A percentile compares a stretch with the other conserved stretches of the same genome.
Evolutionary conservation across 768 basidiomycete species (phyloP).

Genomic region (Suillus decipiens): DNA sequence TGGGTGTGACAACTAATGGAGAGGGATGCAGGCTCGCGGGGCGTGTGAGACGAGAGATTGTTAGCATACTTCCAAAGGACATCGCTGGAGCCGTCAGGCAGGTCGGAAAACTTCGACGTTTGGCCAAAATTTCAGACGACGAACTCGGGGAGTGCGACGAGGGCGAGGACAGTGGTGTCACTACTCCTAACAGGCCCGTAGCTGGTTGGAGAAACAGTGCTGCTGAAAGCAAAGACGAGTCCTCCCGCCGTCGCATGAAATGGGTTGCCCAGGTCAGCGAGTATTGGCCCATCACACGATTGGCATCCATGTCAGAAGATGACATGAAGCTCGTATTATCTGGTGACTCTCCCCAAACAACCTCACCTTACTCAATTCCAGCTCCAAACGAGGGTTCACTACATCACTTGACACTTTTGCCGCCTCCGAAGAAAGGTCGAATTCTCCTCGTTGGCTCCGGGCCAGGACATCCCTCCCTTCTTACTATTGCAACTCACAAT

Average conservation of each 20-base stretch:
- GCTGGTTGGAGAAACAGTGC: conserved; percentile 41
- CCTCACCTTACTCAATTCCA: conserved; percentile 19
- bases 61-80: conserved; percentile 68
- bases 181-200: conserved; percentile 73
- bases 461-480: conserved; percentile 90
- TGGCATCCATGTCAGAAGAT: conserved; percentile 65
- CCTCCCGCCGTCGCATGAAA: conserved; percentile 69
- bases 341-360: background rate
- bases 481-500: conserved; percentile 84
- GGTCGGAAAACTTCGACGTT: conserved; percentile 65
- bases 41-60: conserved; percentile 80
- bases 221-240: conserved; percentile 45
- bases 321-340: conserved; percentile 69
- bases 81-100: conserved; percentile 75
- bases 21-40: conserved; percentile 85
- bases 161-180: conserved; percentile 52
- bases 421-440: conserved; percentile 47
- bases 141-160: conserved; percentile 40
- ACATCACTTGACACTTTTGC: conserved; percentile 23
- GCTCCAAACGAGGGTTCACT: conserved; percentile 35
- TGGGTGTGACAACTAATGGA: conserved; percentile 90
- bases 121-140: conserved; percentile 41
- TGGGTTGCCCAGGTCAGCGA: conserved; percentile 97
- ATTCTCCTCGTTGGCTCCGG: conserved; percentile 94
- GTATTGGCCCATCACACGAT: conserved; percentile 85